These are phyloP conservation scores for Digitaria exilis DNA, from an alignment of 202 grass and related monocot species.

Conservation along the genomic window DNA sequence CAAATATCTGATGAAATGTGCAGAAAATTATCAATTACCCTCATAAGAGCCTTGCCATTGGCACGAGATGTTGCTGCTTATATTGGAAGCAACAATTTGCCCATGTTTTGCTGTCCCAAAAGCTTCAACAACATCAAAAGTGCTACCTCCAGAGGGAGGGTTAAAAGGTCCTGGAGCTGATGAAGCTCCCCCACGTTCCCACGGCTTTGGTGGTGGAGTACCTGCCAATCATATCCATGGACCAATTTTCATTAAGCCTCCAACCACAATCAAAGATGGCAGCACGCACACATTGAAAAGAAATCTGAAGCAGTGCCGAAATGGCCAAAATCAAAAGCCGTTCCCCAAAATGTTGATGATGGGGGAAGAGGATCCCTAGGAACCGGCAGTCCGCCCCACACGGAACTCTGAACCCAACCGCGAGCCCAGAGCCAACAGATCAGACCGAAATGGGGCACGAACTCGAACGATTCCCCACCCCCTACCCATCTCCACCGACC, in stretches of 20 bases:
- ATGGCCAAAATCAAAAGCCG: too few species aligned
- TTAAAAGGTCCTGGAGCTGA: slow-evolving; percentile 73
- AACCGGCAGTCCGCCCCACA: too few species aligned
- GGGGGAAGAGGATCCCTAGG: too few species aligned
- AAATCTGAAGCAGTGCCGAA: neutral
- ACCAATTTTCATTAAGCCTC: neutral
- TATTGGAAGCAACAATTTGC: slow-evolving; percentile 47
- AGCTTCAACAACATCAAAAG: slow-evolving; percentile 75
- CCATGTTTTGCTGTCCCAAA: slow-evolving; percentile 83
- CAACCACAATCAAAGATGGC: neutral
- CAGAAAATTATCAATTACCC: slow-evolving; percentile 33
- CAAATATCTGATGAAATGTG: neutral
- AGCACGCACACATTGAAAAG: neutral
- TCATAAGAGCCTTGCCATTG: slow-evolving; percentile 66
- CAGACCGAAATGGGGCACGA: neutral
- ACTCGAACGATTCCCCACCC: neutral
- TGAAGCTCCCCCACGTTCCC: slow-evolving; percentile 61
- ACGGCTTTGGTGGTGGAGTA: slow-evolving; percentile 75
- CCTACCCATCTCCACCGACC: neutral
- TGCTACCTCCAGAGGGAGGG: slow-evolving; percentile 71
- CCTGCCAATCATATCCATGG: slow-evolving; percentile 47
- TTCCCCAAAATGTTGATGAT: too few species aligned
- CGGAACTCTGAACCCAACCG: neutral
- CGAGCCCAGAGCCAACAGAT: neutral
- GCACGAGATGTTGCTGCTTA: slow-evolving; percentile 59